Percentiles rank a stretch among this genome's conserved stretches.
phyloP scores from a whole-genome alignment of 2,329 filamentous ascomycete species.

The Aspergillus caelatus region DNA sequence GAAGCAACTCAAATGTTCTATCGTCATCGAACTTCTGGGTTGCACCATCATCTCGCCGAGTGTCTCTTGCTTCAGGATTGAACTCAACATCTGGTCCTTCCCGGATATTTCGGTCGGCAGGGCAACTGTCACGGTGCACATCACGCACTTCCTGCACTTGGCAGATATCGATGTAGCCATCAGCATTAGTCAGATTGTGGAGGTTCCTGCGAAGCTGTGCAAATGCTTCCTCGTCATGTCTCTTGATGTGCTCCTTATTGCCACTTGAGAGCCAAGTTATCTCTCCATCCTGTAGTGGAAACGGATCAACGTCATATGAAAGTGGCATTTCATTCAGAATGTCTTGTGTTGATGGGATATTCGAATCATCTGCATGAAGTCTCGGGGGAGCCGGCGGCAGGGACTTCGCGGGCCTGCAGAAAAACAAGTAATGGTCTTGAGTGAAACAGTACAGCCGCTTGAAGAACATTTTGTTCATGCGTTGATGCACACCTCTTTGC shows the following conservation, averaged over 20 bases:
- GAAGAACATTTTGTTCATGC: slow-evolving; percentile 63
- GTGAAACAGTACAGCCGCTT: slow-evolving; percentile 68
- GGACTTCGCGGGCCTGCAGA: slow-evolving; percentile 62
- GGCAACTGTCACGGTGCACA: slow-evolving; percentile 53
- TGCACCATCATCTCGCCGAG: slow-evolving; percentile 54
- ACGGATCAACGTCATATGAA: slow-evolving; percentile 65
- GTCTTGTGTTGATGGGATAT: slow-evolving; percentile 57
- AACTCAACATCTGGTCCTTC: slow-evolving; percentile 60
- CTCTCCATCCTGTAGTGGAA: slow-evolving; percentile 55
- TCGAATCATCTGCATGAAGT: slow-evolving; percentile 47
- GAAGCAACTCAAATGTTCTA: slow-evolving; percentile 62
- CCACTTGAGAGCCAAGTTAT: slow-evolving; percentile 60
- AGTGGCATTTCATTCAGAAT: slow-evolving; percentile 62
- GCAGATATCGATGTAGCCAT: slow-evolving; percentile 66
- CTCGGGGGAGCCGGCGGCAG: slow-evolving; percentile 62
- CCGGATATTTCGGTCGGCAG: slow-evolving; percentile 57
- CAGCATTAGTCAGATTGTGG: slow-evolving; percentile 60
- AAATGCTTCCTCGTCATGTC: slow-evolving; percentile 61
- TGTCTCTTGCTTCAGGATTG: slow-evolving; percentile 51
- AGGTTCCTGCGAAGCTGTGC: slow-evolving; percentile 62
- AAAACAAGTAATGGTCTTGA: slow-evolving; percentile 65
- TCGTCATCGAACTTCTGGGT: slow-evolving; percentile 58
- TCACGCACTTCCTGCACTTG: slow-evolving; percentile 61
- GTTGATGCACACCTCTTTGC: slow-evolving; percentile 61
- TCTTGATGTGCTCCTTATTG: slow-evolving; percentile 48